phyloP scores from a whole-genome alignment of 371 early-diverging fungal genomes.

The Umbelopsis sp. region DNA sequence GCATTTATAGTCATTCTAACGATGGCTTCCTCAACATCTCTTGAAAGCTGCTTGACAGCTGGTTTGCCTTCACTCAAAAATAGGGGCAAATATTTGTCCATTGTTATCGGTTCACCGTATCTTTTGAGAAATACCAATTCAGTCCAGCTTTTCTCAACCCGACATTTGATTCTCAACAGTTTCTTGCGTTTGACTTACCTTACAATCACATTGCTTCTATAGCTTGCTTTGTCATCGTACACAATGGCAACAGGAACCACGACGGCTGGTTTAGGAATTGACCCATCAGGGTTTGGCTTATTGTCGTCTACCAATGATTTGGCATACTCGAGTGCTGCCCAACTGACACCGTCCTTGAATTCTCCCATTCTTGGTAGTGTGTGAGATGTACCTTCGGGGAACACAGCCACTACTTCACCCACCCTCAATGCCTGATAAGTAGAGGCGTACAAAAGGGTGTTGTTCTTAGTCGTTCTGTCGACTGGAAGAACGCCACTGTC shows the following conservation, averaged over 20 bases:
- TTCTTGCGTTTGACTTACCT: conserved; percentile 31
- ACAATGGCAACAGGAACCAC: conserved; percentile 60
- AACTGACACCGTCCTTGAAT: conserved; percentile 55
- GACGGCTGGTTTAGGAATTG: conserved; percentile 27
- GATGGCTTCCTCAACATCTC: conserved; percentile 38
- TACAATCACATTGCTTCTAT: conserved; percentile 56
- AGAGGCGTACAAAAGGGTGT: conserved; percentile 46
- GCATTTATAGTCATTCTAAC: conserved; percentile 53
- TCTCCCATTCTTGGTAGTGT: conserved; percentile 46
- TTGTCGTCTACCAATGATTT: conserved; percentile 36
- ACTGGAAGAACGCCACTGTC: conserved; percentile 61
- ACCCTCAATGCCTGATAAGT: conserved; percentile 52
- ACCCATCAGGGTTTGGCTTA: conserved; percentile 34
- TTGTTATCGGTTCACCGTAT: conserved; percentile 57
- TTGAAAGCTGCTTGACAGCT: conserved; percentile 56
- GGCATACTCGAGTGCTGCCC: conserved; percentile 60
- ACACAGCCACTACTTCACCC: conserved; percentile 59
- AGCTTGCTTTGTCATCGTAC: conserved; percentile 61
- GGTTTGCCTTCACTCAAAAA: conserved; percentile 49
- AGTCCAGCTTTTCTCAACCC: neutral
- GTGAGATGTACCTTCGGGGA: conserved; percentile 64
- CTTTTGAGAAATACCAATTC: conserved; percentile 23
- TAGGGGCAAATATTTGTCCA: conserved; percentile 46
- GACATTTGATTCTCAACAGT: too few relatives aligned
- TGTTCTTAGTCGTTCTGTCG: conserved; percentile 60